A percentile compares a stretch with the other conserved stretches of the same genome.
Conservation (phyloP, 2,329 filamentous ascomycete species). For the Achaetomium macrosporum region DNA sequence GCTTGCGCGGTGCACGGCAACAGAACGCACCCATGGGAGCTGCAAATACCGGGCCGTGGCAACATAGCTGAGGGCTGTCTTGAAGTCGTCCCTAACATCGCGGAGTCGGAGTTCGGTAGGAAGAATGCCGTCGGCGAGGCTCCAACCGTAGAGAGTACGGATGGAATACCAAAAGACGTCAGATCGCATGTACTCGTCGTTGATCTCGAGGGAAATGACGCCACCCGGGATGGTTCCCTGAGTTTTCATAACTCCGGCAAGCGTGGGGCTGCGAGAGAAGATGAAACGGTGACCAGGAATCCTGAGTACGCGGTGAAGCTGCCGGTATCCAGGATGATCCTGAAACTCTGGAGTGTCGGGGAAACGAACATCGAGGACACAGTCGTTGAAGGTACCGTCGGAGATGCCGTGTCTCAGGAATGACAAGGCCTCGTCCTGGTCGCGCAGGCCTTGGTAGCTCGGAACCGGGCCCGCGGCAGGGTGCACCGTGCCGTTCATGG, state of each 20-base stretch:
- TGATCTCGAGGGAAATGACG: slow-evolving; percentile 42
- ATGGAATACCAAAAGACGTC: slow-evolving; percentile 52
- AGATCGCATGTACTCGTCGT: slow-evolving; percentile 48
- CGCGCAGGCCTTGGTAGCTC: slow-evolving; percentile 8
- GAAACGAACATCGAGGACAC: slow-evolving; percentile 42
- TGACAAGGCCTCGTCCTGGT: slow-evolving; percentile 18
- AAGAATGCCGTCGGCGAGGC: slow-evolving; percentile 34
- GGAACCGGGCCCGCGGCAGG: not conserved
- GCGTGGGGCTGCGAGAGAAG: slow-evolving; percentile 46
- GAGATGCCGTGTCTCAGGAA: slow-evolving; percentile 17
- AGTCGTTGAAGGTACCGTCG: slow-evolving; percentile 36
- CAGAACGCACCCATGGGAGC: slow-evolving; percentile 15
- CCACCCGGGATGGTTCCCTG: slow-evolving; percentile 29
- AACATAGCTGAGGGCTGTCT: slow-evolving; percentile 23
- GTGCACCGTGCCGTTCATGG: slow-evolving; percentile 12
- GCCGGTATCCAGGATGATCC: slow-evolving; percentile 19
- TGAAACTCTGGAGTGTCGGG: slow-evolving; percentile 13
- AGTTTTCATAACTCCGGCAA: slow-evolving; percentile 28
- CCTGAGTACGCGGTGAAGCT: slow-evolving; percentile 26
- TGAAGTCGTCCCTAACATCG: slow-evolving; percentile 20
- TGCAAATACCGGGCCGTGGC: slow-evolving; percentile 21
- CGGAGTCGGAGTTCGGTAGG: slow-evolving; percentile 22
- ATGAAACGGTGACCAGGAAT: slow-evolving; percentile 52
- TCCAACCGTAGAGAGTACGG: slow-evolving; percentile 53
- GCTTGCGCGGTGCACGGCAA: slow-evolving; percentile 21